Base-by-base conservation (phyloP, 805 yeast species). In the Yamadazyma tumulicola region DNA sequence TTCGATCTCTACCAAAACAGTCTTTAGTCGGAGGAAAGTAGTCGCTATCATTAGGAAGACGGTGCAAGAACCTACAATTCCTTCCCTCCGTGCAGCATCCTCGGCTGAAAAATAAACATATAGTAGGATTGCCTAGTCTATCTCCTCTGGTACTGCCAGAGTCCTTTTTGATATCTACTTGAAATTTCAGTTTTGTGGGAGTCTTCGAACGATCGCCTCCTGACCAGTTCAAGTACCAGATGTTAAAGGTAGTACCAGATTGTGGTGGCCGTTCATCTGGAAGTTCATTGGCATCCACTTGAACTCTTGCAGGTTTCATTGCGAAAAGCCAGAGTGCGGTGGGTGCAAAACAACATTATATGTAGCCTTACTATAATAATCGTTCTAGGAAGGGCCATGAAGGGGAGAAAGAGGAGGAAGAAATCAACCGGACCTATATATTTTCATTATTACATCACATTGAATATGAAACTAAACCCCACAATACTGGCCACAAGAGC, bases 1-100 rank as follows among this genome's bases (percentile, higher is more conserved):
- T 82, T 55, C 84, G 86, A 51, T 85, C 95, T 39, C 98, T 65
- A 1, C 97, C 97, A 67, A 91, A 91, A 51, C 97, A 89, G 59
- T 91, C 98, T 17, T 77, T 69, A 0, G 87, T 77, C 2, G 81
- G 70, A 2, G 79, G 70, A 29, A 67, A 67, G 24, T 66, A 57
- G 49, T 89, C 96, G 5, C 56, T 50, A 0, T 68, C 73, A 4
- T 48, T 37, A 0, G 98, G 97, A 5, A 85, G 52, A 34, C 96
- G 64, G 55, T 91, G 98, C 20, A 82, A 59, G 54, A 77, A 89
- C 12, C 72, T 74, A 55, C 98, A 91, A 27, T 76, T 70, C 33
- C 68, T 71, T 2, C 97, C 97, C 39, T 77, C 72, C 34, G 77
- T 74, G 52, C 98, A 91, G 55, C 85, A 74, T 0, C 97, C 97